These are phyloP conservation scores for Styphnolobium japonicum DNA, from an alignment of 306 rosid species.

Conservation along the genomic window DNA sequence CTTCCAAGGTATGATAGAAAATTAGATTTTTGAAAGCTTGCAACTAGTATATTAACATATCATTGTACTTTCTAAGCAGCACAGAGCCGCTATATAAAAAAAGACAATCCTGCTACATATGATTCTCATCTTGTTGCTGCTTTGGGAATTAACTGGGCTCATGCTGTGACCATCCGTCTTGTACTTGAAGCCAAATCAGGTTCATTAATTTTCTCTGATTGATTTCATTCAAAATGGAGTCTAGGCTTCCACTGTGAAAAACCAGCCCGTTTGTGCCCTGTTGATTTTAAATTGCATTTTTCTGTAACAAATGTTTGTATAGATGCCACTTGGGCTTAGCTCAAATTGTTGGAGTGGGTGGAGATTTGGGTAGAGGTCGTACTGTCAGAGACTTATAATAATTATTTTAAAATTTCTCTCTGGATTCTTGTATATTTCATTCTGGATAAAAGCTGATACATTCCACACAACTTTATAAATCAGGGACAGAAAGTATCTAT, in stretches of 20 bases:
- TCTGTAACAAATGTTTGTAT: background rate
- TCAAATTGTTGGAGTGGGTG: constrained; percentile 2
- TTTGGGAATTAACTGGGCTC: constrained; percentile 96
- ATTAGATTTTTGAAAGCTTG: constrained; percentile 18
- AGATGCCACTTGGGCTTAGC: background rate
- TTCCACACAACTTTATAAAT: too few relatives aligned
- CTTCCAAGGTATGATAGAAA: constrained; percentile 71
- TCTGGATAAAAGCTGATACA: too few relatives aligned
- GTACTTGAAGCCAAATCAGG: constrained; percentile 90
- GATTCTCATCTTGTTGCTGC: constrained; percentile 95
- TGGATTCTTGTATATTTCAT: too few relatives aligned
- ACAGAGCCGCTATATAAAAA: constrained; percentile 27
- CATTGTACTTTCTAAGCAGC: constrained; percentile 39
- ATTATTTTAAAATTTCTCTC: too few relatives aligned
- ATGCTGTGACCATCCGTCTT: constrained; percentile 89
- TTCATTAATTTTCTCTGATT: constrained; percentile 22
- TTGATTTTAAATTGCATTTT: constrained; percentile 12
- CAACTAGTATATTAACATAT: constrained; percentile 4
- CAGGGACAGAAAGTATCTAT: too few relatives aligned
- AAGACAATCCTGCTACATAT: constrained; percentile 37
- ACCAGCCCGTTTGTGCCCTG: background rate
- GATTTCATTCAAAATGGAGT: background rate
- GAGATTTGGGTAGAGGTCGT: constrained; percentile 9
- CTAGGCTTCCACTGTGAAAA: background rate
- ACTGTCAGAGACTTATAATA: too few relatives aligned